phyloP scores from a whole-genome alignment of 2,329 filamentous ascomycete genomes.

The Stemphylium vesicarium region DNA sequence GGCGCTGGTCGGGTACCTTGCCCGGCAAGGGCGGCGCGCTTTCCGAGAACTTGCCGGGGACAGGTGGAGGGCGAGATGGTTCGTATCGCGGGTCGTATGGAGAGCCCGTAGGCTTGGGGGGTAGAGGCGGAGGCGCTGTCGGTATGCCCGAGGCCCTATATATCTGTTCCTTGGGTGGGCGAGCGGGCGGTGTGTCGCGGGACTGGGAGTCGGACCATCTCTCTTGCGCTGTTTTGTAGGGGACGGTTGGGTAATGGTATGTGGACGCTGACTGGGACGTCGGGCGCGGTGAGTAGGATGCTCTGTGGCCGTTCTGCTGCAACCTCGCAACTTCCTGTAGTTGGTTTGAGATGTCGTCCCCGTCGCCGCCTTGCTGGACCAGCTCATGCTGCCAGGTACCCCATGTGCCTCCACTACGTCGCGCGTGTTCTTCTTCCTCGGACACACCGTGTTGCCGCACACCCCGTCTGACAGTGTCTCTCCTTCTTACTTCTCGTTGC shows the following conservation, averaged over 20 bases:
- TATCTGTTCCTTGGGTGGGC: slow-evolving; percentile 42
- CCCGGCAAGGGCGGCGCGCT: slow-evolving; percentile 41
- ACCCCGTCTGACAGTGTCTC: slow-evolving; percentile 51
- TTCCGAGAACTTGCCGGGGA: slow-evolving; percentile 39
- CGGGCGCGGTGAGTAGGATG: slow-evolving; percentile 36
- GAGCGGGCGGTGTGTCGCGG: slow-evolving; percentile 46
- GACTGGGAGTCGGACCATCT: slow-evolving; percentile 36
- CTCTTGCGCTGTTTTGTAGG: slow-evolving; percentile 47
- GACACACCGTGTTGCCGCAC: slow-evolving; percentile 64
- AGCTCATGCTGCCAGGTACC: too few relatives aligned
- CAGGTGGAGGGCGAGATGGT: slow-evolving; percentile 28
- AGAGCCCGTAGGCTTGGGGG: slow-evolving; percentile 35
- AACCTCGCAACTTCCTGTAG: slow-evolving; percentile 58
- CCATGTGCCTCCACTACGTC: slow-evolving; percentile 62
- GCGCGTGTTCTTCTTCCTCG: slow-evolving; percentile 63
- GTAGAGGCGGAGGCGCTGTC: slow-evolving; percentile 34
- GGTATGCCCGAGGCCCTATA: slow-evolving; percentile 32
- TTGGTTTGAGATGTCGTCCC: slow-evolving; percentile 60
- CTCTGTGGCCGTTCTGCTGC: slow-evolving; percentile 34
- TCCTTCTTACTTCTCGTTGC: slow-evolving; percentile 44
- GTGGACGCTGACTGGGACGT: slow-evolving; percentile 35
- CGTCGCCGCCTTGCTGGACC: too few relatives aligned
- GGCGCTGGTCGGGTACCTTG: slow-evolving; percentile 39
- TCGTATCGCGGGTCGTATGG: slow-evolving; percentile 21
- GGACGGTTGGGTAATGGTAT: slow-evolving; percentile 56